phyloP scores from a whole-genome alignment of 805 yeast genomes.

The Candida tallmaniae region DNA sequence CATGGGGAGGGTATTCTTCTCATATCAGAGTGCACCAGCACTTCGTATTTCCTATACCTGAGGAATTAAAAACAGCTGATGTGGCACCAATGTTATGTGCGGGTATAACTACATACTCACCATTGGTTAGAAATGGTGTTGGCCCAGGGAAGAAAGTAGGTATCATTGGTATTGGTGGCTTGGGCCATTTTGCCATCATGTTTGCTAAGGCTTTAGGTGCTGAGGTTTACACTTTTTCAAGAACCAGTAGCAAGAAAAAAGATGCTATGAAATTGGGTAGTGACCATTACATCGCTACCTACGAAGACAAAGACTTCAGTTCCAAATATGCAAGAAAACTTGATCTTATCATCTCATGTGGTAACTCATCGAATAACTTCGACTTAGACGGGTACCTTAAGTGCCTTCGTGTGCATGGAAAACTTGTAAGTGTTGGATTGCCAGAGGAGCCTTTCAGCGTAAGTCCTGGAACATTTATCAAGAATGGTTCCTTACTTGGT shows the following conservation, averaged over 20 bases:
- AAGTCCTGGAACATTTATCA: slow-evolving; percentile 22
- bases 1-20: slow-evolving; percentile 48
- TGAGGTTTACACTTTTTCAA: slow-evolving; percentile 26
- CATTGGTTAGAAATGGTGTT: slow-evolving; percentile 40
- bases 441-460: slow-evolving; percentile 20
- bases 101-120: slow-evolving; percentile 52
- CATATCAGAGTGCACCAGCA: slow-evolving; percentile 41
- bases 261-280: slow-evolving; percentile 31
- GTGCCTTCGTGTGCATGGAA: slow-evolving; percentile 23
- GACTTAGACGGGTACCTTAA: slow-evolving; percentile 47
- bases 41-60: slow-evolving; percentile 48
- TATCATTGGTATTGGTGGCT: slow-evolving; percentile 61
- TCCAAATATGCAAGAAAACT: slow-evolving; percentile 28
- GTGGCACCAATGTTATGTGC: slow-evolving; percentile 57
- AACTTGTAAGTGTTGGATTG: slow-evolving; percentile 23
- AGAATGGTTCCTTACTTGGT: slow-evolving; percentile 26
- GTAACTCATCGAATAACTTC: slow-evolving; percentile 47
- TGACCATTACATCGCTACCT: slow-evolving; percentile 42
- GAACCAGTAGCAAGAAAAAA: slow-evolving; percentile 23
- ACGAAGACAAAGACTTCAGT: slow-evolving; percentile 41
- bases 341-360: slow-evolving; percentile 52
- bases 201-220: slow-evolving; percentile 62
- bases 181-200: slow-evolving; percentile 61
- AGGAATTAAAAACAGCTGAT: slow-evolving; percentile 31
- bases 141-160: slow-evolving; percentile 45